These are phyloP conservation scores for Adenanthera pavonina DNA, from an alignment of 306 rosid genomes.

Conservation along the genomic window DNA sequence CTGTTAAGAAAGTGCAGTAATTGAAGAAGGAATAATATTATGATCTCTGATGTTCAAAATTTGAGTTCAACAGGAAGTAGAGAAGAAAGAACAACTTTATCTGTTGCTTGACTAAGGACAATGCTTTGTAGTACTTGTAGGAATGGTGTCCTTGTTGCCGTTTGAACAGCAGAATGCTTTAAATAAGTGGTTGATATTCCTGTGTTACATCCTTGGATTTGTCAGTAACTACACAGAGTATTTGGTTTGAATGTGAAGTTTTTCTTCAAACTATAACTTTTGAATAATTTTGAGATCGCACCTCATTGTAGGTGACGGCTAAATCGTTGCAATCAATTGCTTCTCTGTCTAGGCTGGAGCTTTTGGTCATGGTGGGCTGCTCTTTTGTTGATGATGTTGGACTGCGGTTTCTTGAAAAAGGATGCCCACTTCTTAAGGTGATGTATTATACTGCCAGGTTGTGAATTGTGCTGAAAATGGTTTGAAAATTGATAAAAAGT, in stretches of 20 bases:
- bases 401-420: slow-evolving; percentile 56
- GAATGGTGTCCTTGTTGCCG: slow-evolving; percentile 27
- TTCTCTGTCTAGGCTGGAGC: slow-evolving; percentile 62
- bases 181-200: background rate
- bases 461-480: slow-evolving; percentile 14
- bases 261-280: slow-evolving; percentile 14
- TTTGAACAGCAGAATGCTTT: slow-evolving; percentile 20
- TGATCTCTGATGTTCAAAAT: slow-evolving; percentile 23
- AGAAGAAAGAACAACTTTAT: slow-evolving; percentile 9
- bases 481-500: slow-evolving; percentile 15
- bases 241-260: slow-evolving; percentile 15
- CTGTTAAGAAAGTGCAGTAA: background rate
- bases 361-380: slow-evolving; percentile 59
- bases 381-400: slow-evolving; percentile 63
- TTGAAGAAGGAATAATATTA: slow-evolving; percentile 16
- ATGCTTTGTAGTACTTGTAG: background rate
- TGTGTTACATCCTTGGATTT: slow-evolving; percentile 19
- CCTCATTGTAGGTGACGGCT: slow-evolving; percentile 51
- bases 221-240: background rate
- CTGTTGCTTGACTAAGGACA: slow-evolving; percentile 29
- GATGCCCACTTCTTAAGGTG: slow-evolving; percentile 70
- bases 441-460: slow-evolving; percentile 1
- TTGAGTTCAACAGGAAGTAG: slow-evolving; percentile 11
- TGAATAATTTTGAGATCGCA: slow-evolving; percentile 25
- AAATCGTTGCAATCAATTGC: slow-evolving; percentile 65